phyloP scores from a whole-genome alignment of 2,329 filamentous ascomycete species.

The Sarocladiaceae sp. region DNA sequence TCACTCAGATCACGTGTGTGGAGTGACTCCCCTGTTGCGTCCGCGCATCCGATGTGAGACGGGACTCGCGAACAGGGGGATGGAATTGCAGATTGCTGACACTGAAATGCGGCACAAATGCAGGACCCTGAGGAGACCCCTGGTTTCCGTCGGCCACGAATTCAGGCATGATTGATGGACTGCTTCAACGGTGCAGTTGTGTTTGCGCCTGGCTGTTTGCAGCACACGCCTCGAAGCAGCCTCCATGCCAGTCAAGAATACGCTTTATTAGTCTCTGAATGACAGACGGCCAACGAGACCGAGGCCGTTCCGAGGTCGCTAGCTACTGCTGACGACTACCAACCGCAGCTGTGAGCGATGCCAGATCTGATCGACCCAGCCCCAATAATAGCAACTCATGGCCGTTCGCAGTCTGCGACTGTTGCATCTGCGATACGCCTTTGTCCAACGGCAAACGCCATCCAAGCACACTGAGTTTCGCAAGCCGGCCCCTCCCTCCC shows the following conservation, averaged over 20 bases:
- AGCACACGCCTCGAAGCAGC: no score
- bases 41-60: neutral
- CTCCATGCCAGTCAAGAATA: neutral
- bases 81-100: neutral
- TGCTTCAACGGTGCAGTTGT: no score
- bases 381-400: neutral
- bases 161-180: no score
- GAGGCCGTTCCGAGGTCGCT: neutral
- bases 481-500: neutral
- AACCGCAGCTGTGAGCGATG: neutral
- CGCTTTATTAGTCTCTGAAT: no score
- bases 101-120: neutral
- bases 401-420: no score
- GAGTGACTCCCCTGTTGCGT: neutral
- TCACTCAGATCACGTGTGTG: constrained; percentile 7
- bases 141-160: no score
- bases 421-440: neutral
- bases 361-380: neutral
- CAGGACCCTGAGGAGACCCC: neutral
- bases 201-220: no score
- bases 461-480: neutral
- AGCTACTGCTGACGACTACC: neutral
- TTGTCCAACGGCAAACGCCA: neutral
- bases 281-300: neutral
- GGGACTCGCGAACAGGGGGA: neutral